Conservation (phyloP, 306 rosid genomes). For the Cicer bijugum region DNA sequence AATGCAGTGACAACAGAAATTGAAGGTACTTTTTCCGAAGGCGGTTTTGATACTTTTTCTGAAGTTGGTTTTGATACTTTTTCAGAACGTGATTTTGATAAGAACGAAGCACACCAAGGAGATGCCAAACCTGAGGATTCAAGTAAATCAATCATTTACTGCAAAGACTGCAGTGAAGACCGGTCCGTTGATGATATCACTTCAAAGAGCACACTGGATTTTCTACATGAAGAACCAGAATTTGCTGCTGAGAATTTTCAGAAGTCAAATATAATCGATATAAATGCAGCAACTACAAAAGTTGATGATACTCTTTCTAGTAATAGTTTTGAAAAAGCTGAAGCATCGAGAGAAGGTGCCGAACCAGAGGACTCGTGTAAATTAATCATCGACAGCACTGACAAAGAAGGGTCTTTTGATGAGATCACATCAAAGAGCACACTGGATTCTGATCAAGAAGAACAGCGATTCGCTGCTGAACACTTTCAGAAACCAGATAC, state of each 20-base stretch:
- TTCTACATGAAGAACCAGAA: constrained; percentile 47
- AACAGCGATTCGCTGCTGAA: constrained; percentile 46
- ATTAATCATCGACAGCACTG: constrained; percentile 27
- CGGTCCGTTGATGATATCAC: constrained; percentile 13
- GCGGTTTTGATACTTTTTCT: constrained; percentile 16
- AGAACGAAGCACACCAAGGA: constrained; percentile 42
- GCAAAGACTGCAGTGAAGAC: constrained; percentile 22
- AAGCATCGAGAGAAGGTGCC: constrained; percentile 45
- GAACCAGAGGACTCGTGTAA: constrained; percentile 45
- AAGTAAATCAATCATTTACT: constrained; percentile 41
- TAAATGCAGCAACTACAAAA: constrained; percentile 34
- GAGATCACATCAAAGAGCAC: constrained; percentile 54
- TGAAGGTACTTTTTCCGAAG: constrained; percentile 40
- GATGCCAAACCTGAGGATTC: constrained; percentile 47
- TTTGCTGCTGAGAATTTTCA: constrained; percentile 42
- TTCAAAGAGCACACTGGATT: constrained; percentile 46
- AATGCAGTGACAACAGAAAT: constrained; percentile 49
- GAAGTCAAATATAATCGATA: constrained; percentile 47
- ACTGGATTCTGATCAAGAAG: constrained; percentile 48
- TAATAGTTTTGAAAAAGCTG: constrained; percentile 42
- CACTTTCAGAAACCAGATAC: constrained; percentile 46
- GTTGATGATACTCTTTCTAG: constrained; percentile 26
- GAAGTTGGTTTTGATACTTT: constrained; percentile 3
- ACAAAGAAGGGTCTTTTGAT: constrained; percentile 1
- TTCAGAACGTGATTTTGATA: constrained; percentile 26